A percentile compares a stretch with the other conserved stretches of the same genome.
phyloP scores from a whole-genome alignment of 169 alveolate genomes.

The Plasmodium vinckei region DNA sequence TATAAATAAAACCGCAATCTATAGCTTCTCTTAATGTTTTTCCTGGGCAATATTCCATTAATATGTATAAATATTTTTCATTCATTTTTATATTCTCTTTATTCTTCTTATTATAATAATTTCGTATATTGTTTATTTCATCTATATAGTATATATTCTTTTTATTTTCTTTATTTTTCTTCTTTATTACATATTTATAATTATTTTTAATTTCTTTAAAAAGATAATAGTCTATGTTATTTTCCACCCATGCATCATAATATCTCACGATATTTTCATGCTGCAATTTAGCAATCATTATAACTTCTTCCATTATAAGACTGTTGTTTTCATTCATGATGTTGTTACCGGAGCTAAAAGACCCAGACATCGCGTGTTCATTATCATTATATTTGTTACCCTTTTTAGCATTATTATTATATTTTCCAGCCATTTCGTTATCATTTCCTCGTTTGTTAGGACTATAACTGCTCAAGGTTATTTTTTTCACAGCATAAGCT shows the following conservation, averaged over 20 bases:
- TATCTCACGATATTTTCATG: slow-evolving; percentile 89
- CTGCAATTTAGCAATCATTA: slow-evolving; percentile 88
- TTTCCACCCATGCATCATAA: slow-evolving; percentile 90
- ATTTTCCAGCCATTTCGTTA: slow-evolving; percentile 11
- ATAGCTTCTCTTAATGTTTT: slow-evolving; percentile 85
- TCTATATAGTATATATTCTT: slow-evolving; percentile 22
- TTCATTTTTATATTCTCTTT: slow-evolving; percentile 70
- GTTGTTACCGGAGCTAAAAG: slow-evolving; percentile 33
- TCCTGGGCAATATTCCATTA: slow-evolving; percentile 90
- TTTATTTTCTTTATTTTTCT: slow-evolving; percentile 17
- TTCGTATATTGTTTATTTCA: slow-evolving; percentile 46
- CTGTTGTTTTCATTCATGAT: slow-evolving; percentile 77
- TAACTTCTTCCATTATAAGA: slow-evolving; percentile 86
- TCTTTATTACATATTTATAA: background rate
- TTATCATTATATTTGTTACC: no score
- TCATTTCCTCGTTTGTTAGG: background rate
- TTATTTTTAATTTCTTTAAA: slow-evolving; percentile 21
- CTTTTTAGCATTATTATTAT: no score
- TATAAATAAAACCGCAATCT: slow-evolving; percentile 78
- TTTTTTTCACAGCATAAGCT: slow-evolving; percentile 86
- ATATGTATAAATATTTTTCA: slow-evolving; percentile 84
- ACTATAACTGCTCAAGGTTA: slow-evolving; percentile 37
- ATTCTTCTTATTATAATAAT: slow-evolving; percentile 40
- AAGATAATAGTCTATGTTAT: slow-evolving; percentile 78
- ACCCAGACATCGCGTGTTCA: no score